Base-by-base conservation (phyloP, 176 grass and related monocot genomes). In the Panicum miliaceum region DNA sequence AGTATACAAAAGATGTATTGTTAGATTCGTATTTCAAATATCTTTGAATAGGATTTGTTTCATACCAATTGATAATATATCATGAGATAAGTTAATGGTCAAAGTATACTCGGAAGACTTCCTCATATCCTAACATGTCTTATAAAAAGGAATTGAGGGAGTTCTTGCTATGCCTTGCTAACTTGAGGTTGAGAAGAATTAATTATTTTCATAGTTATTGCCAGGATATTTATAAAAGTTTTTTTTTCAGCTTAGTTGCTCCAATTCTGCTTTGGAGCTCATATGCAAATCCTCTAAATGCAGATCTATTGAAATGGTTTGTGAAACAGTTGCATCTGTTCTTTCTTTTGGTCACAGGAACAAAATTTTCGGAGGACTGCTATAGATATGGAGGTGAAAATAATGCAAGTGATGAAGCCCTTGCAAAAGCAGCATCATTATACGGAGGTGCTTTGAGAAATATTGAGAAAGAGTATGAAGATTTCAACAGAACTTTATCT, bases 331-430 rank as follows among this genome's bases (percentile, higher is more conserved):
- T 85, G 66, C 9, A 77, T 65, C 20, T 73, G 32, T 79, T 88
- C 59, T 88, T 80, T 70, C 68, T 77, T 66, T 89, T 71, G 64
- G 32, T 68, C 77, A 75, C 86, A 99, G 93, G 89, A 73, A 90
- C 91, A 87, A 99, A 99, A 85, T 88, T 99, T 83, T 96, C 96
- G 23, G 96, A 99, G 81, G 96, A 99, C 79, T 99, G 96, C 87
- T 99, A 89, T 80, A 94, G 85, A 94, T 99, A 94, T 90, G 91
- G 91, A 81, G 83, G 88, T 64, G 96, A 99, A 84, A 94, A 89
- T 93, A 92, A 34, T 62, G 59, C 74, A 73, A 90, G 42, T 18
- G 96, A 90, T 66, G 91, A 89, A 89, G 85, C 92, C 79, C 88
- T 99, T 48, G 53, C 81, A 75, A 96, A 96, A 87, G 93, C 96